These are phyloP conservation scores for Metschnikowia amazonensis DNA, from an alignment of 805 yeast genomes.

Conservation along the genomic window DNA sequence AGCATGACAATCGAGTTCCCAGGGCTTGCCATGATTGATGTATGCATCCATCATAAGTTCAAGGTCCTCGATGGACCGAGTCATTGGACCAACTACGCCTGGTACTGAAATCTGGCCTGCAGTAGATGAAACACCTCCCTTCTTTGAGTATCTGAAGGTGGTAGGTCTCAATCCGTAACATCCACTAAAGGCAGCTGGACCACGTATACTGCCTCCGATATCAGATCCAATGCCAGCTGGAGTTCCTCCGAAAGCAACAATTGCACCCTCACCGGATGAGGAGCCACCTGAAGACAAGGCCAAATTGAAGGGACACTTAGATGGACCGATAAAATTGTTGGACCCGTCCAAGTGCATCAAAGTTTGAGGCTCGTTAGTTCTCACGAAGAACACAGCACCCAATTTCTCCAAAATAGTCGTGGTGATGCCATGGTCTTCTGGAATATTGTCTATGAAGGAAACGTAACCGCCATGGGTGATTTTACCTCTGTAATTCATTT, in stretches of 20 bases:
- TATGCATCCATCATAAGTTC: slow-evolving; percentile 64
- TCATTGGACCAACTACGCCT: slow-evolving; percentile 66
- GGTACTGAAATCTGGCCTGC: slow-evolving; percentile 64
- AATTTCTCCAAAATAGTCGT: slow-evolving; percentile 44
- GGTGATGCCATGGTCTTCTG: slow-evolving; percentile 45
- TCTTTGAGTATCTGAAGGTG: slow-evolving; percentile 43
- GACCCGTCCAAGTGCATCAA: slow-evolving; percentile 66
- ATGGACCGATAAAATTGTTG: slow-evolving; percentile 57
- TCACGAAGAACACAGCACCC: slow-evolving; percentile 60
- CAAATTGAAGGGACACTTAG: slow-evolving; percentile 57
- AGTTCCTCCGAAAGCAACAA: slow-evolving; percentile 56
- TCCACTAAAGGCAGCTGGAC: slow-evolving; percentile 65
- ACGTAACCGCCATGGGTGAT: slow-evolving; percentile 62
- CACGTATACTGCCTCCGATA: slow-evolving; percentile 68
- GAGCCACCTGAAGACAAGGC: slow-evolving; percentile 67
- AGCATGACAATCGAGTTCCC: slow-evolving; percentile 49
- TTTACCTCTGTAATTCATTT: slow-evolving; percentile 50
- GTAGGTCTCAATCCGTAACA: slow-evolving; percentile 62
- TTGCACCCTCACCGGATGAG: slow-evolving; percentile 69
- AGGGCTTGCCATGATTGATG: slow-evolving; percentile 61
- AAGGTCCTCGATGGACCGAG: slow-evolving; percentile 61
- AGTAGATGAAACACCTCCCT: slow-evolving; percentile 51
- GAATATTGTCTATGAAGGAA: slow-evolving; percentile 44
- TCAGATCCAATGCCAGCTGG: slow-evolving; percentile 66
- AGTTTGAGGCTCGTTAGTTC: slow-evolving; percentile 68